These are phyloP conservation scores for Pythium periplocum DNA, from an alignment of 352 stramenopile genomes.

Conservation along the genomic window DNA sequence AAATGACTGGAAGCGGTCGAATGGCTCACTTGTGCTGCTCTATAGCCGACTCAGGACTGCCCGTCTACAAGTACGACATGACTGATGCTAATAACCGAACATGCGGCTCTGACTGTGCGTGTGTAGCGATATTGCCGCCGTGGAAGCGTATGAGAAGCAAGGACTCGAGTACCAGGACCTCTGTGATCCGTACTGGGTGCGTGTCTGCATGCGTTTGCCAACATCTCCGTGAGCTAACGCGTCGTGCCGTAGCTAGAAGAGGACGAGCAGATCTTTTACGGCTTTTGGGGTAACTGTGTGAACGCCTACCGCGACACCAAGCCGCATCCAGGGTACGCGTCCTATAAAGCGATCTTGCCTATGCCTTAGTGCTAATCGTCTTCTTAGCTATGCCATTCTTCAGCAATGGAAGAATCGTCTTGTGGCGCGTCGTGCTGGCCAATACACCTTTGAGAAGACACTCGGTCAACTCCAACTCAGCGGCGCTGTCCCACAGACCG, in stretches of 20 bases:
- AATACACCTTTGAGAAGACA: constrained; percentile 23
- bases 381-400: constrained; percentile 47
- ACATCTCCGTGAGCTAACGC: too few relatives aligned
- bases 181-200: constrained; percentile 78
- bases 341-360: constrained; percentile 11
- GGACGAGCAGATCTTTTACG: constrained; percentile 84
- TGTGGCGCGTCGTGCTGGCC: constrained; percentile 3
- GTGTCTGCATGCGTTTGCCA: neutral
- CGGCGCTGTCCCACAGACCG: constrained; percentile 23
- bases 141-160: constrained; percentile 72
- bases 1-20: neutral
- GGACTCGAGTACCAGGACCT: constrained; percentile 88
- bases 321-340: constrained; percentile 66
- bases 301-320: constrained; percentile 81
- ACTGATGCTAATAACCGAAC: neutral
- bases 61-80: constrained; percentile 76
- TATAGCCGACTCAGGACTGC: constrained; percentile 76
- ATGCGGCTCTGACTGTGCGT: neutral
- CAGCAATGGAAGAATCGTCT: constrained; percentile 43
- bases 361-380: neutral
- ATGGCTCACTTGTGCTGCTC: constrained; percentile 1
- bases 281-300: constrained; percentile 88
- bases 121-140: constrained; percentile 74
- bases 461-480: constrained; percentile 31
- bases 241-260: constrained; percentile 41